Evolutionary conservation across 2,329 filamentous ascomycete genomes (phyloP), one percentile per base, ranked within the genome.

Genomic region (Lizonia empirigonia): DNA sequence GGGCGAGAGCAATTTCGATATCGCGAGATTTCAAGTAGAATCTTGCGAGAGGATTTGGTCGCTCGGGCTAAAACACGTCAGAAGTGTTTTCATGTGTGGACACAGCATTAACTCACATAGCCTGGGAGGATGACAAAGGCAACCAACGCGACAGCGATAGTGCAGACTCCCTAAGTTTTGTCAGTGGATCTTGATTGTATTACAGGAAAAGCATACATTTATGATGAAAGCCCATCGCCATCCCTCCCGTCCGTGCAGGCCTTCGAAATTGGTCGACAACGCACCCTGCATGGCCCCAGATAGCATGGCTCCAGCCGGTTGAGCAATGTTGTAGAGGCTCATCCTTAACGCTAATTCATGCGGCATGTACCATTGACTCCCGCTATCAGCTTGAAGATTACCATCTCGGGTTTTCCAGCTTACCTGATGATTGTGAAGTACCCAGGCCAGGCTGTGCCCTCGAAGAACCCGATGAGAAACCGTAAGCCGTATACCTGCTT

Each of bases 141-240:
- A 19, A 26, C 37, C 9, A 29, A n/a, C 5, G 37, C 37, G 27
- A 40, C 26, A 20, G 37, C 37, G 4, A 40, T 40, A 4, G 37
- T 40, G 15, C 37, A 40, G 2, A 40, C 15, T 1, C 37, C 37
- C 37, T 40, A 4, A 2, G 4, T 7, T 18, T 4, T 19, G 15
- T 22, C 16, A 29, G 24, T 24, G 10, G 5, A 7, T 13, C 13
- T 5, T 9, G 13, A 16, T 7, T 1, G n/a, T 47, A 30, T 3
- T 36, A n/a, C 12, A 42, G 39, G 1, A 29, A n/a, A 26, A 39
- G 38, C 19, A 32, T 35, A 24, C 51, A 60, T 83, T 79, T 45
- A 82, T 78, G 34, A 84, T 77, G 45, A 83, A 84, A 0, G 83
- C 70, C 80, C 59, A 63, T 32, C 59, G 41, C 78, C 77, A 81